phyloP scores from a whole-genome alignment of 192 early-diverging fungal genomes.

The Diversispora eburnea region DNA sequence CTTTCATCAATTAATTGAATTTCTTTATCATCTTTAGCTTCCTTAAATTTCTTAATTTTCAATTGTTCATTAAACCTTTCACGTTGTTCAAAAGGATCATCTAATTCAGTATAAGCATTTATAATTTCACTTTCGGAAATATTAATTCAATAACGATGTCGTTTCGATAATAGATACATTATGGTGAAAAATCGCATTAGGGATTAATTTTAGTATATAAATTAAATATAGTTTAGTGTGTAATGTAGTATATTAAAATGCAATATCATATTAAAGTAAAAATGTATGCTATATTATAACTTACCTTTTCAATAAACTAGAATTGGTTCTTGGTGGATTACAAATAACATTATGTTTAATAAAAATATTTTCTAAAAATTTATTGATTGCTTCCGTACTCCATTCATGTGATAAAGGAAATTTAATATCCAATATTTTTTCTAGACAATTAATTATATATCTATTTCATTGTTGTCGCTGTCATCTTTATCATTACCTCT shows the following conservation, averaged over 20 bases:
- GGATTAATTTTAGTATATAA: conserved; percentile 49
- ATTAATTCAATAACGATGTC: conserved; percentile 92
- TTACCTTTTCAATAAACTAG: conserved; percentile 92
- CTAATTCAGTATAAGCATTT: conserved; percentile 99
- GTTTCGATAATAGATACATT: conserved; percentile 98
- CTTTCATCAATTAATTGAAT: conserved; percentile 96
- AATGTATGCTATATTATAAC: background rate
- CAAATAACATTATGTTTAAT: conserved; percentile 94
- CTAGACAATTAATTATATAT: conserved; percentile 88
- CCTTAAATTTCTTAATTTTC: conserved; percentile 85
- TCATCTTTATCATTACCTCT: too few species aligned
- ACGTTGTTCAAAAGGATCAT: conserved; percentile 99
- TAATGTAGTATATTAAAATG: too few species aligned
- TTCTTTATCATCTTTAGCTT: conserved; percentile 96
- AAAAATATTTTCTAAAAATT: conserved; percentile 91
- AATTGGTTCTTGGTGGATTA: conserved; percentile 85
- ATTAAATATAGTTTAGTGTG: background rate
- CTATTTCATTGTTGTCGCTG: conserved; percentile 64
- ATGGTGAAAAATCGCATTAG: conserved; percentile 95
- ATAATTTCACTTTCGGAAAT: conserved; percentile 98
- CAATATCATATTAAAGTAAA: background rate
- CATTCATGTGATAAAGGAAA: conserved; percentile 86
- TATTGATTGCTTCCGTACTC: conserved; percentile 73
- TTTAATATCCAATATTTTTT: conserved; percentile 82
- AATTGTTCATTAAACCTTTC: conserved; percentile 94